Conservation (phyloP, 179 eudicot species). For the Beta corolliflora region DNA sequence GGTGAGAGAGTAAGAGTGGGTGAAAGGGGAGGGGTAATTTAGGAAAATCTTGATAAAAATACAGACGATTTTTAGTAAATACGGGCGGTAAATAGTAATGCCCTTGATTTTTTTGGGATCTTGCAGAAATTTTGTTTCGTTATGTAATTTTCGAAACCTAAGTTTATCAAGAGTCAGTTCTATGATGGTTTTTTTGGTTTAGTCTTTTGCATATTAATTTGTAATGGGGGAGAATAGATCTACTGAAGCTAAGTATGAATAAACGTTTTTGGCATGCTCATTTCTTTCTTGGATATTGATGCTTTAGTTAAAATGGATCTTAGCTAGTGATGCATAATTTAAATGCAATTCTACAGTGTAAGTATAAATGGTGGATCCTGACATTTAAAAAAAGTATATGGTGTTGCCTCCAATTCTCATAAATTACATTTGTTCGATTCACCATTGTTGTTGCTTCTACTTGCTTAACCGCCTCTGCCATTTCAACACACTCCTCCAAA, state of each 20-base stretch:
- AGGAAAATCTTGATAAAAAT: too few species aligned
- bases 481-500: too few species aligned
- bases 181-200: background rate
- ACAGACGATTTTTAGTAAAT: too few species aligned
- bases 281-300: too few species aligned
- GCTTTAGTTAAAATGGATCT: background rate
- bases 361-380: background rate
- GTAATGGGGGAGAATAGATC: conserved; percentile 14
- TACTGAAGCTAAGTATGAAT: background rate
- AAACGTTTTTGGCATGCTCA: background rate
- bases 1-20: too few species aligned
- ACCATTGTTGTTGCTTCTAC: too few species aligned
- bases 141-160: conserved; percentile 10
- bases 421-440: too few species aligned
- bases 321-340: background rate
- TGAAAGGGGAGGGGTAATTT: too few species aligned
- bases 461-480: too few species aligned
- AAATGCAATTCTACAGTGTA: background rate
- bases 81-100: too few species aligned
- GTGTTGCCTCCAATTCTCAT: too few species aligned
- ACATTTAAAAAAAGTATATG: too few species aligned
- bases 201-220: background rate
- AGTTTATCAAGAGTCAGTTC: background rate
- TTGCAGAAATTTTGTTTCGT: background rate
- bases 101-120: background rate